These are phyloP conservation scores for Chlamydomonas sphaeroides DNA, from an alignment of 139 green algal species.

Conservation along the genomic window DNA sequence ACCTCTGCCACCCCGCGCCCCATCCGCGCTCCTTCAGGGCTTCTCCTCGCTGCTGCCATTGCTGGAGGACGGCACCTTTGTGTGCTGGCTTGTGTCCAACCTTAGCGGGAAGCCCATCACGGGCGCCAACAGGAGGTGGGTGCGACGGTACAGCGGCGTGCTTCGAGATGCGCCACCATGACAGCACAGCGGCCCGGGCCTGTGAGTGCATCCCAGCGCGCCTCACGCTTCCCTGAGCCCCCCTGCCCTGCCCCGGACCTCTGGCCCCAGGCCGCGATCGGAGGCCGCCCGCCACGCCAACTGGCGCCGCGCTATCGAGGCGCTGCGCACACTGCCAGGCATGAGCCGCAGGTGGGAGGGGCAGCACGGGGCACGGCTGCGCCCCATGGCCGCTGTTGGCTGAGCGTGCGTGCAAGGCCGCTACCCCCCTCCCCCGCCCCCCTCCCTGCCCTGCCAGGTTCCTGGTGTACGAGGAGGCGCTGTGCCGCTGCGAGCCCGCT, in stretches of 20 bases:
- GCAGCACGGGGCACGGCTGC: too few species aligned
- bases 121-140: conserved; percentile 27
- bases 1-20: too few species aligned
- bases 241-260: too few species aligned
- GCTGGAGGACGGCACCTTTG: conserved; percentile 43
- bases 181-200: too few species aligned
- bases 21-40: background rate
- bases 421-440: background rate
- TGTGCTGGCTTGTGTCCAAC: conserved; percentile 47
- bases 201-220: too few species aligned
- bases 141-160: too few species aligned
- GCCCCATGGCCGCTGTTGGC: too few species aligned
- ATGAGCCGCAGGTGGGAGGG: conserved; percentile 25
- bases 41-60: conserved; percentile 28
- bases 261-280: conserved; percentile 15
- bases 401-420: too few species aligned
- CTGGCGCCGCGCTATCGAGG: conserved; percentile 30
- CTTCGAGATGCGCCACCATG: too few species aligned
- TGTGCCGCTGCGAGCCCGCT: conserved; percentile 8
- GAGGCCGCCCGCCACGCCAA: conserved; percentile 33
- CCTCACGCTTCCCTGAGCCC: too few species aligned
- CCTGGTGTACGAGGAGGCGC: conserved; percentile 40
- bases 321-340: background rate
- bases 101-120: conserved; percentile 12
- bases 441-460: background rate